Evolutionary conservation across 2,329 filamentous ascomycete genomes (phyloP).

Genomic region (Ophiosphaerella narmari): DNA sequence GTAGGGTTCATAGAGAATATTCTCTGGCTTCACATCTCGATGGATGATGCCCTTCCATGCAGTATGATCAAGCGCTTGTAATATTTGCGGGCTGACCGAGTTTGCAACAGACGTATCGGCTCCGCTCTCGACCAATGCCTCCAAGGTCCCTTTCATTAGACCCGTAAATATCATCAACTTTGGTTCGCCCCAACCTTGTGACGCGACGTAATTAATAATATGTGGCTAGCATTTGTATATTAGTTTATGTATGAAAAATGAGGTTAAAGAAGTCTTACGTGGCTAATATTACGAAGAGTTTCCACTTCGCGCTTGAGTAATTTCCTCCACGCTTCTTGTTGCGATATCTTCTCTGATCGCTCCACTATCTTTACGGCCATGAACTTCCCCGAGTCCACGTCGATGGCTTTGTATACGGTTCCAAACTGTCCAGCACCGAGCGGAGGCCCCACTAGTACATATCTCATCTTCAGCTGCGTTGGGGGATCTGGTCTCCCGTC

Average conservation of each 20-base stretch:
- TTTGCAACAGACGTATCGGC: background rate
- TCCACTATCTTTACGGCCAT: background rate
- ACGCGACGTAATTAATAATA: constrained; percentile 13
- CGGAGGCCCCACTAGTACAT: background rate
- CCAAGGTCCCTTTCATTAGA: constrained; percentile 3
- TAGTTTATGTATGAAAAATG: background rate
- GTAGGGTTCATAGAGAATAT: constrained; percentile 25
- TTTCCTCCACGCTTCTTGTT: too few species aligned
- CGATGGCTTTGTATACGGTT: background rate
- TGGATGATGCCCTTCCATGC: constrained; percentile 16
- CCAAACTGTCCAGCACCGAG: background rate
- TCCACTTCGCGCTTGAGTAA: constrained; percentile 1
- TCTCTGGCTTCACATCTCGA: constrained; percentile 27
- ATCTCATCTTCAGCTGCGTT: background rate
- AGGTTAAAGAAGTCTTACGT: background rate
- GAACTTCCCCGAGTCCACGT: background rate
- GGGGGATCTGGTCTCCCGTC: too few species aligned
- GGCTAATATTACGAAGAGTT: constrained; percentile 2
- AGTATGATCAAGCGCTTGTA: constrained; percentile 24
- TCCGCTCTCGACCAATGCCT: background rate
- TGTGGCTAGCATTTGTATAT: constrained; percentile 1
- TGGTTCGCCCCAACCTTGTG: constrained; percentile 1
- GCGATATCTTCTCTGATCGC: background rate
- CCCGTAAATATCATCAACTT: constrained; percentile 6
- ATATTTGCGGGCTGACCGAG: constrained; percentile 14